Evolutionary conservation across 257 asterid species (phyloP).

Genomic region (Verbena officinalis): DNA sequence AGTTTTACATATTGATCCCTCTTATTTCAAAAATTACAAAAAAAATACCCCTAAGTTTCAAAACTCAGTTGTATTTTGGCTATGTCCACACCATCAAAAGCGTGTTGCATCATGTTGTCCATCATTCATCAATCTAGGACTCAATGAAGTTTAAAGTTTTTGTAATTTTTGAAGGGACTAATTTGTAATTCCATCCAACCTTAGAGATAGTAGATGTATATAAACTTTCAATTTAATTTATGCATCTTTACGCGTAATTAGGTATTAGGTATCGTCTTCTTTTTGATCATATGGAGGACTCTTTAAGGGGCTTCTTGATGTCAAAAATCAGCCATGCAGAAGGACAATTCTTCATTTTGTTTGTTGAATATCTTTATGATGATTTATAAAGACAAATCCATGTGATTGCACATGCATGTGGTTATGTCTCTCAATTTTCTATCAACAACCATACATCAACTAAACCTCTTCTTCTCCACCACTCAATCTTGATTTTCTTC

Average conservation of each 20-base stretch:
- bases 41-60: too few relatives aligned
- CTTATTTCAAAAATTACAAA: too few relatives aligned
- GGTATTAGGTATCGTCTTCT: not conserved
- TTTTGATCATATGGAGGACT: not conserved
- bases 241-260: not conserved
- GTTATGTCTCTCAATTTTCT: not conserved
- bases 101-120: too few relatives aligned
- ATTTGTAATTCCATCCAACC: too few relatives aligned
- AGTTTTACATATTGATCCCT: too few relatives aligned
- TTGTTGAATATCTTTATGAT: not conserved
- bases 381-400: slow-evolving; percentile 27
- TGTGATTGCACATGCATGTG: slow-evolving; percentile 23
- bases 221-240: not conserved
- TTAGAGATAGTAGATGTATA: too few relatives aligned
- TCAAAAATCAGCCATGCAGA: not conserved
- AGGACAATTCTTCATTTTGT: not conserved
- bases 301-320: not conserved
- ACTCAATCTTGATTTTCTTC: not conserved
- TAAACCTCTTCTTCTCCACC: slow-evolving; percentile 2
- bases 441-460: not conserved
- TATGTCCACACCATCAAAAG: too few relatives aligned
- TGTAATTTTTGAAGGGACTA: too few relatives aligned
- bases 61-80: too few relatives aligned
- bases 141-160: too few relatives aligned
- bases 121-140: too few relatives aligned